Evolutionary conservation across 1,284 basidiomycete genomes (phyloP), one percentile per base, ranked within the genome.

Genomic region (Cutaneotrichosporon cavernicola): DNA sequence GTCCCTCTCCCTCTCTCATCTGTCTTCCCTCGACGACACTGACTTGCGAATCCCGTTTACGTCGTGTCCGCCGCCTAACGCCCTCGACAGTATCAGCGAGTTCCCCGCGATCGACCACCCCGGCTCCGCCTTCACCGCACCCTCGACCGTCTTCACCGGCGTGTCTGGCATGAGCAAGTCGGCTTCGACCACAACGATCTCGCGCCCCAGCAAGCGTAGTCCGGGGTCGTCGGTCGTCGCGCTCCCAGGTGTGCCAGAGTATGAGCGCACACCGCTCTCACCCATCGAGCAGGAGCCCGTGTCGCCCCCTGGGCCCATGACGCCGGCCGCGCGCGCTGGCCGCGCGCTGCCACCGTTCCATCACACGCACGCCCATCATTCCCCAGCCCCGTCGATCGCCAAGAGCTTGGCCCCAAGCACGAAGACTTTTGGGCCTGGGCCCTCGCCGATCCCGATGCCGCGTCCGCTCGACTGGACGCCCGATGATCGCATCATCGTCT

Each of bases 401-500:
- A 56, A 56, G 31, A 58, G 56, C 26, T 32, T 60, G 8, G 49
- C 58, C 3, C 58, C 58, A 2, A 56, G 55, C 55, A 10, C 38
- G 1, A 38, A 40, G 22, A 58, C 56, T n/a, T 58, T 58, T 30
- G 55, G 55, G n/a, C 58, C 51, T 31, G 30, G 10, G 7, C 38
- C 51, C 2, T 55, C 60, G 52, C 51, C 60, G 5, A 40, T 14
- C 18, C 8, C 50, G 0, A 49, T 51, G n/a, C 22, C 30, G 16
- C 53, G 59, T 30, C 22, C 51, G 21, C 31, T 55, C 11, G 58
- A 64, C 53, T 65, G 64, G 64, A 53, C n/a, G 31, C 60, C 64
- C 3, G 64, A 65, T 36, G 64, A 62, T 34, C 60, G 64, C 2
- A 51, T 62, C 6, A 60, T 65, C 8, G 64, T 60, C 1, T 31